phyloP scores from a whole-genome alignment of 2,329 filamentous ascomycete genomes.

The Rutstroemia sp. region DNA sequence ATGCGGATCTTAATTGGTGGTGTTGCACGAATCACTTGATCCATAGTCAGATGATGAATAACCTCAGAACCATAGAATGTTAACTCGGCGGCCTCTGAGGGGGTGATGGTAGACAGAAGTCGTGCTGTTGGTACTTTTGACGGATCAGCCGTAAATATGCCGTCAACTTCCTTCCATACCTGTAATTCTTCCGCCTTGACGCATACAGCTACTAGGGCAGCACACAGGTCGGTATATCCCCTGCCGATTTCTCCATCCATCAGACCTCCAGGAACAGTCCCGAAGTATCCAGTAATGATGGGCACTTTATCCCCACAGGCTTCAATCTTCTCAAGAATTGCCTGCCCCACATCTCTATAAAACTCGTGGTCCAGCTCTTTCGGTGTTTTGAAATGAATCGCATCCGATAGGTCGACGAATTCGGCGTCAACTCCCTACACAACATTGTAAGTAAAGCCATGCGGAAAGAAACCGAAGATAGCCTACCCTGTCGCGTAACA shows the following conservation, averaged over 20 bases:
- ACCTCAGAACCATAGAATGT: conserved; percentile 94
- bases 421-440: conserved; percentile 68
- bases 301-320: conserved; percentile 63
- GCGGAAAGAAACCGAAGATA: neutral
- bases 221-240: conserved; percentile 94
- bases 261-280: conserved; percentile 82
- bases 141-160: conserved; percentile 79
- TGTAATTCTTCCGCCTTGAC: conserved; percentile 83
- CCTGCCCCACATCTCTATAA: conserved; percentile 56
- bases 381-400: conserved; percentile 59
- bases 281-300: conserved; percentile 90
- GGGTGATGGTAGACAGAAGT: conserved; percentile 81
- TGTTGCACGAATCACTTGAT: conserved; percentile 79
- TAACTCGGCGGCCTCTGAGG: conserved; percentile 89
- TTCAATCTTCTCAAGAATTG: conserved; percentile 55
- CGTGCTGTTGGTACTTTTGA: conserved; percentile 88
- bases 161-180: conserved; percentile 98
- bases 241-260: conserved; percentile 84
- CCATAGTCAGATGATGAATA: conserved; percentile 98
- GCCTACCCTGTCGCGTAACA: conserved; percentile 65
- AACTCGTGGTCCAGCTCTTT: conserved; percentile 59
- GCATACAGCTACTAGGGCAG: conserved; percentile 83
- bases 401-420: conserved; percentile 82
- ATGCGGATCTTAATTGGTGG: conserved; percentile 78
- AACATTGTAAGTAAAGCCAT: conserved; percentile 6